Conservation (phyloP, 2,329 filamentous ascomycete genomes). For the Hypomyces perniciosus region DNA sequence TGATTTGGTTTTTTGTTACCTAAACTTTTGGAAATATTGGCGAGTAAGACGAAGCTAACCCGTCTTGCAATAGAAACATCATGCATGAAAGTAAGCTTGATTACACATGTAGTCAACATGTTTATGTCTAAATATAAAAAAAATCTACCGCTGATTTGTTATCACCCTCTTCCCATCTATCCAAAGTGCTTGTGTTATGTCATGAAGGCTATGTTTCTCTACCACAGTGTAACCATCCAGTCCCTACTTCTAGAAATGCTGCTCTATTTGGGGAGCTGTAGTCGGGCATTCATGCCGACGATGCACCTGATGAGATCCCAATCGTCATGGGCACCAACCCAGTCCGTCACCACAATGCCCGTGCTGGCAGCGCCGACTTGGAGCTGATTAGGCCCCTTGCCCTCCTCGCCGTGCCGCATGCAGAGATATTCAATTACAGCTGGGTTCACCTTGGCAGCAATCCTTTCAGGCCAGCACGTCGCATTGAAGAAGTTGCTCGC, state of each 20-base stretch:
- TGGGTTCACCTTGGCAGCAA: constrained; percentile 83
- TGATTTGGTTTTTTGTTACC: constrained; percentile 33
- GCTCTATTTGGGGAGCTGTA: constrained; percentile 35
- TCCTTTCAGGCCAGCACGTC: constrained; percentile 86
- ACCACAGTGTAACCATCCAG: neutral
- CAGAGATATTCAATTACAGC: constrained; percentile 60
- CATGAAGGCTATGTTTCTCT: no score
- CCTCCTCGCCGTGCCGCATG: constrained; percentile 46
- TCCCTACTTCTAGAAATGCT: neutral
- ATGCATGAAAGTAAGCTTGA: neutral
- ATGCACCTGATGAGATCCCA: constrained; percentile 88
- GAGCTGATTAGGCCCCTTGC: constrained; percentile 43
- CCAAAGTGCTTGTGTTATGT: no score
- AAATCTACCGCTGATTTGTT: no score
- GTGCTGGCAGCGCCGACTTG: constrained; percentile 67
- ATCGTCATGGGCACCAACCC: constrained; percentile 79
- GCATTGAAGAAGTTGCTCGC: constrained; percentile 93
- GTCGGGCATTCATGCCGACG: constrained; percentile 80
- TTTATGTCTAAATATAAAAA: no score
- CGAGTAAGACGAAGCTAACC: neutral
- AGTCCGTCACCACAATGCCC: constrained; percentile 87
- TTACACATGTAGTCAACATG: no score
- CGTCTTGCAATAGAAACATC: neutral
- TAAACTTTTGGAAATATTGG: neutral
- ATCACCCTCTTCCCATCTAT: no score